Evolutionary conservation across 768 basidiomycete genomes (phyloP), one percentile per base, ranked within the genome.

Genomic region (Dendrothele bispora): DNA sequence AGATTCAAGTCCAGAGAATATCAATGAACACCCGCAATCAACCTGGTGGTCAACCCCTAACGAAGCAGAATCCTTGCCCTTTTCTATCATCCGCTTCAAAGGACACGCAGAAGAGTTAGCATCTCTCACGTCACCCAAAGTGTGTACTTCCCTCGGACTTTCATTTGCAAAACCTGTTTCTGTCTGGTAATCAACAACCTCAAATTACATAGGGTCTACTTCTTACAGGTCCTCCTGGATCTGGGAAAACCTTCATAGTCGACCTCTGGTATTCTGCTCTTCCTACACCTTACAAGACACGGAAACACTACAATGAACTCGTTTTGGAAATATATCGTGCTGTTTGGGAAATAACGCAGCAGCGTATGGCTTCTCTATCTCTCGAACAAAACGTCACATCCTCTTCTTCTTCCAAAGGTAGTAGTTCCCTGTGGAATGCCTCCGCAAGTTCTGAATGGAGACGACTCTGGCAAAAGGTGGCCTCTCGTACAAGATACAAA

Each of bases 291-390:
- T 70, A 74, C 63, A 83, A 83, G 61, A 64, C 70, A 4, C 72
- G 80, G 30, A 75, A 75, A 45, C 82, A 83, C 60, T 83, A 82
- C 59, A 79, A 72, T 58, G 68, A 78, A 46, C 73, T 82, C 51
- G 73, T 81, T 0, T 66, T 84, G 3, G 75, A 74, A 28, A 66
- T 84, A 5, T 82, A 82, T 56, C 72, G 73, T 18, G 76, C 69
- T 14, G 77, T 80, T 1, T 82, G 78, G 70, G 68, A 70, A 29
- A 77, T 79, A 54, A 74, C 78, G 8, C 65, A 74, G 50, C 57
- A 60, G 15, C 61, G 74, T 44, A 65, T 73, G 74, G 32, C 47
- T 20, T 10, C 18, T 5, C 32, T 21, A 4, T 10, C 44, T 7
- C 3, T n/a, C n/a, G n/a, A n/a, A n/a, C n/a, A n/a, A n/a, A n/a